Conservation (phyloP, 2,329 filamentous ascomycete genomes). For the Cladosporium sp. region DNA sequence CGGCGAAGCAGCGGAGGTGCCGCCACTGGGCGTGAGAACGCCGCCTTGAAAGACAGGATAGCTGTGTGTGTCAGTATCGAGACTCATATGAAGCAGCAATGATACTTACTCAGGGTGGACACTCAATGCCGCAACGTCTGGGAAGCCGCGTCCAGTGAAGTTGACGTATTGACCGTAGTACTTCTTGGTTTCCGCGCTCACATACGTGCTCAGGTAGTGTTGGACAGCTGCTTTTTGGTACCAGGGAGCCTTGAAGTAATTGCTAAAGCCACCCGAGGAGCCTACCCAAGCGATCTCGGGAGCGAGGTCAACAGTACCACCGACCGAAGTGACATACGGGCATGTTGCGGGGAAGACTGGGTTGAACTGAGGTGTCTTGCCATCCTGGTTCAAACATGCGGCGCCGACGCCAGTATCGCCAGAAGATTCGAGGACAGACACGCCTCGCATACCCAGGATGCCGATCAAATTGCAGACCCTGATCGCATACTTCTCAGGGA, state of each 20-base stretch:
- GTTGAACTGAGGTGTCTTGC: conserved; percentile 46
- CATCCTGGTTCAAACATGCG: conserved; percentile 48
- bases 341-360: conserved; percentile 50
- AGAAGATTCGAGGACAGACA: conserved; percentile 61
- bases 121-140: conserved; percentile 46
- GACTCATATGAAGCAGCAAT: background rate
- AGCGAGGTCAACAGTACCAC: conserved; percentile 42
- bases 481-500: conserved; percentile 59
- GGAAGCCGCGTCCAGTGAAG: conserved; percentile 43
- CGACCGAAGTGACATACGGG: conserved; percentile 49
- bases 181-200: conserved; percentile 40
- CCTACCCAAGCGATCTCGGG: conserved; percentile 48
- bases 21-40: conserved; percentile 49
- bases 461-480: conserved; percentile 64
- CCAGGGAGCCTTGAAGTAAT: conserved; percentile 43
- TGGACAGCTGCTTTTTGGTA: conserved; percentile 46
- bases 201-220: conserved; percentile 41
- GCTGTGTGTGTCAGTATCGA: conserved; percentile 45
- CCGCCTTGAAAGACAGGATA: conserved; percentile 48
- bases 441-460: conserved; percentile 64
- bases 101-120: conserved; percentile 3
- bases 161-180: conserved; percentile 42
- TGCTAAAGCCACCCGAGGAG: conserved; percentile 44
- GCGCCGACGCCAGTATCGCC: conserved; percentile 62
- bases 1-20: conserved; percentile 57